Evolutionary conservation across 495 filamentous ascomycete species (phyloP).

Genomic region (Aspergillus panamensis): DNA sequence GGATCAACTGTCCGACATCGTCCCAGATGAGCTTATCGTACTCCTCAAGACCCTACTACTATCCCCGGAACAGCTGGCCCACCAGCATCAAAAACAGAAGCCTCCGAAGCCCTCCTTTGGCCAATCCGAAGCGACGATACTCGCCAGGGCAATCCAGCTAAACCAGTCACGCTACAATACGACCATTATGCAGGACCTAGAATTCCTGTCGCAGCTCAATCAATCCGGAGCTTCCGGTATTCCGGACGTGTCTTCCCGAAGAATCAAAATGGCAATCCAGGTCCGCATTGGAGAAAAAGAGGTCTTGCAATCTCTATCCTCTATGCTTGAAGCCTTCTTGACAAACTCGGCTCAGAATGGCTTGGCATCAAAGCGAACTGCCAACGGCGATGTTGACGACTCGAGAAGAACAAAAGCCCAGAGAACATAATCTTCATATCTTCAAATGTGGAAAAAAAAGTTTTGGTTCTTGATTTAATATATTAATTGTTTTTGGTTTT

Average conservation of each 20-base stretch:
- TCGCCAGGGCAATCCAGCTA: conserved; percentile 30
- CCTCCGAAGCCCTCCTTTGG: conserved; percentile 41
- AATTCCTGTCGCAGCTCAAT: conserved; percentile 41
- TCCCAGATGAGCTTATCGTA: conserved; percentile 48
- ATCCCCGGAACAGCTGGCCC: conserved; percentile 36
- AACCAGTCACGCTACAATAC: conserved; percentile 55
- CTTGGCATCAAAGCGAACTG: conserved; percentile 17
- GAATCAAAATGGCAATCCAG: conserved; percentile 65
- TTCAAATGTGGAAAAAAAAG: conserved; percentile 17
- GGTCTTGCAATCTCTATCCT: conserved; percentile 52
- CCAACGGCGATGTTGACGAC: conserved; percentile 27
- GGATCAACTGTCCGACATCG: conserved; percentile 36
- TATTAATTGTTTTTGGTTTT: conserved; percentile 28
- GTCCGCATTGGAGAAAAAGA: conserved; percentile 80
- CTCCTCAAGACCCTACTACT: conserved; percentile 46
- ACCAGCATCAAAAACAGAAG: conserved; percentile 42
- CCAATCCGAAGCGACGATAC: conserved; percentile 28
- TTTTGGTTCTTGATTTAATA: conserved; percentile 28
- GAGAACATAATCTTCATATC: conserved; percentile 26
- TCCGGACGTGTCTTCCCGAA: conserved; percentile 28
- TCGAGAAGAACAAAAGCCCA: conserved; percentile 40
- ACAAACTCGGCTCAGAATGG: conserved; percentile 21
- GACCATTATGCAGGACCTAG: conserved; percentile 58
- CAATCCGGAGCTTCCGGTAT: conserved; percentile 20
- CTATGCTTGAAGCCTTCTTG: conserved; percentile 31